Conservation (phyloP, 1,139 yeast species). For the Hansenula lynferdii region DNA sequence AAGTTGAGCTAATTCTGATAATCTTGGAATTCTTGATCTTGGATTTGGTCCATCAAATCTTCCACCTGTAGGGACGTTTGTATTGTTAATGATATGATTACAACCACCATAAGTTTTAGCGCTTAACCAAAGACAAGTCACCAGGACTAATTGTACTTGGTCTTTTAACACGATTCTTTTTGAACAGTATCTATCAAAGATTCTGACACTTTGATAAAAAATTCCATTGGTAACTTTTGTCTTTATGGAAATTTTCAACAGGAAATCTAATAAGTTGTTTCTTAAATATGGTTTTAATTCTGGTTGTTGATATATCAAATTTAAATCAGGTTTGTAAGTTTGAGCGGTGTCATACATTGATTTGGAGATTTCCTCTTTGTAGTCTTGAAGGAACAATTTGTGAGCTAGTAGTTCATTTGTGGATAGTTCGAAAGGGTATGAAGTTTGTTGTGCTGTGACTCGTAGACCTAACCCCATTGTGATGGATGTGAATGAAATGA, state of each 20-base stretch:
- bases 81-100: conserved; percentile 56
- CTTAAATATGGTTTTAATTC: conserved; percentile 48
- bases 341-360: conserved; percentile 34
- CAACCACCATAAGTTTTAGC: conserved; percentile 66
- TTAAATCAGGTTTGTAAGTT: conserved; percentile 43
- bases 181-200: conserved; percentile 64
- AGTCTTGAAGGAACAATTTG: conserved; percentile 42
- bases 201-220: conserved; percentile 50
- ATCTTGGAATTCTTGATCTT: conserved; percentile 59
- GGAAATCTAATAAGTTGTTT: conserved; percentile 48
- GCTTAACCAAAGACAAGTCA: conserved; percentile 65
- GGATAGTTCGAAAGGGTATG: conserved; percentile 47
- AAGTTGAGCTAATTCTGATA: conserved; percentile 54
- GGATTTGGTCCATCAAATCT: conserved; percentile 62
- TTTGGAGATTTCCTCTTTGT: conserved; percentile 45
- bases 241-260: conserved; percentile 52
- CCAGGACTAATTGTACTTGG: conserved; percentile 58
- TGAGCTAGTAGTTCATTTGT: conserved; percentile 46
- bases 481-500: neutral
- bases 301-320: conserved; percentile 59
- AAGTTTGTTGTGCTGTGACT: conserved; percentile 32
- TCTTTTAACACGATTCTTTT: conserved; percentile 56
- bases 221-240: conserved; percentile 58
- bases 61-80: conserved; percentile 47
- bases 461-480: conserved; percentile 26